A percentile compares a stretch with the other conserved stretches of the same genome.
Conservation (phyloP, 352 stramenopile genomes). For the Thalassiosira livingstoniorum region DNA sequence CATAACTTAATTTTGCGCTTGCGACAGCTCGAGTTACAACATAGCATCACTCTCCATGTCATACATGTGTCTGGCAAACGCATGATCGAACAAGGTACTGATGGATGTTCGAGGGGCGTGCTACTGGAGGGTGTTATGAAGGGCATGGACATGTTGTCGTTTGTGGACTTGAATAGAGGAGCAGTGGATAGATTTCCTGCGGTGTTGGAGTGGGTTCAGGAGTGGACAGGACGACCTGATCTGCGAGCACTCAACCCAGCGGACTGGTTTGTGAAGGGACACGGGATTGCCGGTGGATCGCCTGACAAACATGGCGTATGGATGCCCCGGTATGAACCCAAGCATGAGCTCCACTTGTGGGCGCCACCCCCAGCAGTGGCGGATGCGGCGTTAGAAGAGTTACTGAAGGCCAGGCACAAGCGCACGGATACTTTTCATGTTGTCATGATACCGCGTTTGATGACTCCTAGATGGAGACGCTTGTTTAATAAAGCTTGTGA, state of each 20-base stretch:
- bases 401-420: conserved; percentile 57
- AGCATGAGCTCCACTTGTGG: conserved; percentile 41
- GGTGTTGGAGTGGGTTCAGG: conserved; percentile 30
- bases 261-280: conserved; percentile 49
- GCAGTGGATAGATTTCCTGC: conserved; percentile 25
- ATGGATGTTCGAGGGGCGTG: conserved; percentile 54
- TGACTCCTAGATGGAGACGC: conserved; percentile 9
- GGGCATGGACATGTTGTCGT: conserved; percentile 39
- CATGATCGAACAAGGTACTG: conserved; percentile 66
- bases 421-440: conserved; percentile 45
- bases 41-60: conserved; percentile 29
- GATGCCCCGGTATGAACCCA: conserved; percentile 31
- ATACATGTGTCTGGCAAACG: conserved; percentile 58
- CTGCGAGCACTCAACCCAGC: conserved; percentile 14
- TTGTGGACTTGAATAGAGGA: conserved; percentile 35
- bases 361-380: conserved; percentile 47
- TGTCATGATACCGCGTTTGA: conserved; percentile 39
- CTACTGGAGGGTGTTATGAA: conserved; percentile 48
- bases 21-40: conserved; percentile 4
- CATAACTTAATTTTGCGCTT: conserved; percentile 55
- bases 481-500: conserved; percentile 44
- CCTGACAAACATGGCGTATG: conserved; percentile 33
- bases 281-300: conserved; percentile 38
- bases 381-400: conserved; percentile 51
- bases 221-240: background rate